Evolutionary conservation across 352 stramenopile genomes (phyloP), one percentile per base, ranked within the genome.

Genomic region (Albugo candida): DNA sequence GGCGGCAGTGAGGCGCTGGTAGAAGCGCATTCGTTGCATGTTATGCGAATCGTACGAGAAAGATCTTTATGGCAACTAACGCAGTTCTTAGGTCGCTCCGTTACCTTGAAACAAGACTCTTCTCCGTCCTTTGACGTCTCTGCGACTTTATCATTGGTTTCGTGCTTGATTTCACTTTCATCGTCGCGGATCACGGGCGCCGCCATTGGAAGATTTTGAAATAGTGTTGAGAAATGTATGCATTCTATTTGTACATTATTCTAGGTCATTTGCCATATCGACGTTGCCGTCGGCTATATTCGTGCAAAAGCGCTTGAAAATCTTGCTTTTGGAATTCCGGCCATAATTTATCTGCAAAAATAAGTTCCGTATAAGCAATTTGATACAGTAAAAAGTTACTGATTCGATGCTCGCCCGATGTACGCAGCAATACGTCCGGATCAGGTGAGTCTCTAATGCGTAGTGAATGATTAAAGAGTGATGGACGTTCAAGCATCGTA

Each of bases 341-440:
- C 92, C 92, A 98, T 37, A 87, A 72, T 61, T 98, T 97, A 54
- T 95, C 70, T 38, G 92, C 72, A 58, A 98, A 94, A 53, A 93
- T 91, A 13, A 98, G 61, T 64, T 98, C 92, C 38, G 88, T 64
- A 70, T 98, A 97, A 21, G 91, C 91, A 40, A 83, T 75, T 60
- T 98, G 88, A 69, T 81, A 98, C 8, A 98, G 61, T 41, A 98
- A 56, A 58, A 98, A 98, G 61, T 98, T 97, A 61, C 81, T 96
- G 40, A 98, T 70, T 41, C 94, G 83, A 45, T 77, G 59, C 59
- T 98, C 93, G 13, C 94, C 94, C 36, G 85, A 95, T 11, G 93
- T 97, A 19, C 94, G 82, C 44, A 98, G 79, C 17, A 98, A 63
- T 17, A 98, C 61, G 53, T 98, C 93, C 5, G 92, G 91, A 56